phyloP scores from a whole-genome alignment of 2,329 filamentous ascomycete species.

The Xylariales sp. region DNA sequence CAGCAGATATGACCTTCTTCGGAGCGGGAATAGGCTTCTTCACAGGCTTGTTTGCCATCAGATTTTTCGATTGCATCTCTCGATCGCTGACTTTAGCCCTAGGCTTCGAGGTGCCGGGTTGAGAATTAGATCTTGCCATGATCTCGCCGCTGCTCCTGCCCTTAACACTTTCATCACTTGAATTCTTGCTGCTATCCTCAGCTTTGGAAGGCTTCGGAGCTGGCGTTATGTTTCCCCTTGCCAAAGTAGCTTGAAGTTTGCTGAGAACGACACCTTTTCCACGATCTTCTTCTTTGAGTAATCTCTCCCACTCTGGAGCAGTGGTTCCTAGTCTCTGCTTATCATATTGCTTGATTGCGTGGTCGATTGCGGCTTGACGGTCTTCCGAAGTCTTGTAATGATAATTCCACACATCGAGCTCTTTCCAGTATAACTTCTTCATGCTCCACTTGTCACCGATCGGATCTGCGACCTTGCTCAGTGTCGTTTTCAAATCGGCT shows the following conservation, averaged over 20 bases:
- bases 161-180: slow-evolving; percentile 29
- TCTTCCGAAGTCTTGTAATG: slow-evolving; percentile 49
- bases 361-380: slow-evolving; percentile 56
- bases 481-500: slow-evolving; percentile 47
- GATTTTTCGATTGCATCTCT: slow-evolving; percentile 52
- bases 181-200: slow-evolving; percentile 42
- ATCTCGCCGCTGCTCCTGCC: slow-evolving; percentile 32
- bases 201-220: slow-evolving; percentile 34
- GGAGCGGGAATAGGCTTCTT: slow-evolving; percentile 28
- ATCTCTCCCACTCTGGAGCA: slow-evolving; percentile 57
- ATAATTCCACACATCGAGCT: slow-evolving; percentile 61
- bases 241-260: slow-evolving; percentile 55
- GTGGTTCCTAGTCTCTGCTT: slow-evolving; percentile 50
- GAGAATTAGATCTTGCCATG: slow-evolving; percentile 47
- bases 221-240: slow-evolving; percentile 43
- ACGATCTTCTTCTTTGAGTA: slow-evolving; percentile 54
- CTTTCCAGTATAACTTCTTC: slow-evolving; percentile 56
- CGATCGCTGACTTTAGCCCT: slow-evolving; percentile 50
- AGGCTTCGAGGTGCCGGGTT: slow-evolving; percentile 44
- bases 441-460: slow-evolving; percentile 49
- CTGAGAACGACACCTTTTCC: slow-evolving; percentile 58
- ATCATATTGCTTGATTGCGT: slow-evolving; percentile 57
- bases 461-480: slow-evolving; percentile 54
- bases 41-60: slow-evolving; percentile 36
- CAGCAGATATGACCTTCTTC: slow-evolving; percentile 34